A percentile compares a stretch with the other conserved stretches of the same genome.
Conservation (phyloP, 2,329 filamentous ascomycete species). For the Epichloe sp. region DNA sequence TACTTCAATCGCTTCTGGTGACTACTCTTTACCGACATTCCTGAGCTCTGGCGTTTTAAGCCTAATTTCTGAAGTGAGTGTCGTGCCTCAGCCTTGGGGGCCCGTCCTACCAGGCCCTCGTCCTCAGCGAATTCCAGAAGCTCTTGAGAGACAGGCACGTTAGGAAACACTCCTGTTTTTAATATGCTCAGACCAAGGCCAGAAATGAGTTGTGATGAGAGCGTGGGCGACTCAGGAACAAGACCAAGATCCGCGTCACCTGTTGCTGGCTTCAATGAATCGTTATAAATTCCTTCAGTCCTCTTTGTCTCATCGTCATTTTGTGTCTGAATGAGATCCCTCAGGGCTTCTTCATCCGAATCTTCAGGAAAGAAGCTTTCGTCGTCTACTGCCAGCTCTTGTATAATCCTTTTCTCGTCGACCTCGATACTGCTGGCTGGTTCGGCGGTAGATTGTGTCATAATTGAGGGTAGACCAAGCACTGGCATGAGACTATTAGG, state of each 20-base stretch:
- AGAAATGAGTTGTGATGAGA: not conserved
- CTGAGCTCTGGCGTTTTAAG: constrained; percentile 1
- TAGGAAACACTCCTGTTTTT: constrained; percentile 21
- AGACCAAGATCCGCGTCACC: not conserved
- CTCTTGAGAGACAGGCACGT: constrained; percentile 23
- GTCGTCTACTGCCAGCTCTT: constrained; percentile 32
- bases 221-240: not conserved
- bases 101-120: constrained; percentile 19
- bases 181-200: constrained; percentile 33
- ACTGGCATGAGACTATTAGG: constrained; percentile 47
- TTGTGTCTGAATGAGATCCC: constrained; percentile 13
- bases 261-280: not conserved
- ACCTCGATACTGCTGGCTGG: constrained; percentile 44
- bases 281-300: not conserved
- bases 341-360: constrained; percentile 37
- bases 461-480: constrained; percentile 29
- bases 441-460: constrained; percentile 21
- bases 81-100: constrained; percentile 5
- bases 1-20: not conserved
- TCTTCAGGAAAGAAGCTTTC: constrained; percentile 36
- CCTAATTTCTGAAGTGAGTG: not conserved
- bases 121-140: constrained; percentile 28
- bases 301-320: not conserved
- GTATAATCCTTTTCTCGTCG: constrained; percentile 47
- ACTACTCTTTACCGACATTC: not conserved